Evolutionary conservation across 371 early-diverging fungal genomes (phyloP).

Genomic region (Mucor sp.): DNA sequence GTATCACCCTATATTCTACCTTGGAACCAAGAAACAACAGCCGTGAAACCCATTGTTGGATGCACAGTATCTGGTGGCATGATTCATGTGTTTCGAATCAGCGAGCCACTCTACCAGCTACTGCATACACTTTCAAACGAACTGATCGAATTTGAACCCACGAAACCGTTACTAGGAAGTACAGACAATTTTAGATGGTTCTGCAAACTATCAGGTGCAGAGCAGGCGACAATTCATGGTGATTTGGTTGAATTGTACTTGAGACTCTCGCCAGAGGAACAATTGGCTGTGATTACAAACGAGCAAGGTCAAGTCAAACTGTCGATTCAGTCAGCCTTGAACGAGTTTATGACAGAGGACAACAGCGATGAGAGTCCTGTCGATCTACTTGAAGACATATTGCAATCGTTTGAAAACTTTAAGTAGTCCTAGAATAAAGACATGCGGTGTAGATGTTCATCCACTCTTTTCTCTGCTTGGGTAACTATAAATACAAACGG

Average conservation of each 20-base stretch:
- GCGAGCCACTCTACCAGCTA: constrained; percentile 11
- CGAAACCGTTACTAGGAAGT: constrained; percentile 29
- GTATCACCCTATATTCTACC: neutral
- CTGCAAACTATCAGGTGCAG: constrained; percentile 20
- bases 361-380: neutral
- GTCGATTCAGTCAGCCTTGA: neutral
- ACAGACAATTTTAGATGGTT: constrained; percentile 31
- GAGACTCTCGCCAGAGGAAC: constrained; percentile 13
- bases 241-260: constrained; percentile 31
- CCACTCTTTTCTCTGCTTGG: no score
- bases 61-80: constrained; percentile 38
- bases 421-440: neutral
- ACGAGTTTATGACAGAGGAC: neutral
- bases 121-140: constrained; percentile 25
- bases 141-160: constrained; percentile 19
- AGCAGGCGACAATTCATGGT: constrained; percentile 31
- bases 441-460: no score
- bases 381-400: neutral
- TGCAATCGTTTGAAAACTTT: neutral
- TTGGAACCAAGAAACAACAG: constrained; percentile 14
- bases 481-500: no score
- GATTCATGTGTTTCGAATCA: constrained; percentile 29
- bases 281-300: neutral
- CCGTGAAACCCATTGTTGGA: constrained; percentile 27
- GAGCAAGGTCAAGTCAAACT: neutral